These are phyloP conservation scores for Naganishia vaughanmartiniae DNA, from an alignment of 768 basidiomycete genomes.

Conservation along the genomic window DNA sequence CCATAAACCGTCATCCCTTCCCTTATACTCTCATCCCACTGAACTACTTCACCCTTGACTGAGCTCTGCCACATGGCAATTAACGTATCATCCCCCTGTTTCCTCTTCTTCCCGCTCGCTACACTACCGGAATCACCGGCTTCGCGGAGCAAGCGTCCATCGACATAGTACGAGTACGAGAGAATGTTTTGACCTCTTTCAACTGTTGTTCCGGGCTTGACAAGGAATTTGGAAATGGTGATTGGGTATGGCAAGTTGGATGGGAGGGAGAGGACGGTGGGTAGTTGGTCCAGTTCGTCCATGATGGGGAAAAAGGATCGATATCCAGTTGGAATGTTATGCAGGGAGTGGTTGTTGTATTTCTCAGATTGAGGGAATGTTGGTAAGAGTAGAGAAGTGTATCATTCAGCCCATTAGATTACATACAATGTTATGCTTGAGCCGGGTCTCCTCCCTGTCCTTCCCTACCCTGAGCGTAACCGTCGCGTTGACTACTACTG, in stretches of 20 bases:
- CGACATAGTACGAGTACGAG: slow-evolving; percentile 68
- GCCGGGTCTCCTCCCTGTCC: neutral
- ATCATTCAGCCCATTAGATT: too few species aligned
- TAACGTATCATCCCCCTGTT: slow-evolving; percentile 57
- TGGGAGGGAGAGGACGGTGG: slow-evolving; percentile 57
- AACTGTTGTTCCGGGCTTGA: slow-evolving; percentile 56
- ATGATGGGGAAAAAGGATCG: neutral
- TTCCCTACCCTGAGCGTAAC: neutral
- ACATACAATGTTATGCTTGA: too few species aligned
- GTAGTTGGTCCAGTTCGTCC: slow-evolving; percentile 26
- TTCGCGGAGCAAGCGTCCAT: slow-evolving; percentile 54
- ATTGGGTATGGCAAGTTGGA: slow-evolving; percentile 80
- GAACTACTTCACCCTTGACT: slow-evolving; percentile 71
- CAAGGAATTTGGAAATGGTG: slow-evolving; percentile 69
- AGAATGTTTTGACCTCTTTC: slow-evolving; percentile 73
- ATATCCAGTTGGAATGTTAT: too few species aligned
- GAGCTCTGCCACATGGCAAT: slow-evolving; percentile 89
- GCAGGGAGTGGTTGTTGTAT: too few species aligned
- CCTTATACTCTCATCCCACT: slow-evolving; percentile 57
- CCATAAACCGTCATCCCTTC: slow-evolving; percentile 33
- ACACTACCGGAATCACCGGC: slow-evolving; percentile 7
- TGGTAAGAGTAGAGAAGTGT: too few species aligned
- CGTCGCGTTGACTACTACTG: neutral
- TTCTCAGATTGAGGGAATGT: too few species aligned
- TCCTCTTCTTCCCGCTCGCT: slow-evolving; percentile 17